phyloP scores from a whole-genome alignment of 495 filamentous ascomycete genomes.

The Bryoglossum gracile region DNA sequence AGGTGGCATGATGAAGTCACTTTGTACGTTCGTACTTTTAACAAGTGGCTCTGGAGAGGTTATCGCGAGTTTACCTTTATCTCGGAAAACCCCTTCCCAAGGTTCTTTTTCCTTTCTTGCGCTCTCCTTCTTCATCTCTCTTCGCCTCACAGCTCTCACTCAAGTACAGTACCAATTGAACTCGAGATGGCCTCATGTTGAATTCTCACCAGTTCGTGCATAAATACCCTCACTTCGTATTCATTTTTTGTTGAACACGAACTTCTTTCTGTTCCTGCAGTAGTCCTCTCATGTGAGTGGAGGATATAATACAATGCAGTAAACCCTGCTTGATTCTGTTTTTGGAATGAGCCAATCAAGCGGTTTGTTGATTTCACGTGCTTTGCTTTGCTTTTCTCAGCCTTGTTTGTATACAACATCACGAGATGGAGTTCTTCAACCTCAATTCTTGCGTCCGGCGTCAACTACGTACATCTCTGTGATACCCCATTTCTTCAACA shows the following conservation, averaged over 20 bases:
- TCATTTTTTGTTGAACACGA: slow-evolving; percentile 9
- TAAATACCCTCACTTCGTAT: not conserved
- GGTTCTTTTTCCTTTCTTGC: no score
- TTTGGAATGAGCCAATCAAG: not conserved
- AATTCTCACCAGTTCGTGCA: no score
- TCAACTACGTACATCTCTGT: not conserved
- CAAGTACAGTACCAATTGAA: no score
- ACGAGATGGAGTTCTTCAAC: not conserved
- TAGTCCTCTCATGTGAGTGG: not conserved
- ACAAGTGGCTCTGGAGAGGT: no score
- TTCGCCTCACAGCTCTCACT: no score
- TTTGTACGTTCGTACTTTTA: no score
- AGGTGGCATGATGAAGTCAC: no score
- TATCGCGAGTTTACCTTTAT: no score
- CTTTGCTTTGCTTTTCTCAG: no score
- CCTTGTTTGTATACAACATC: not conserved
- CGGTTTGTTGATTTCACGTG: not conserved
- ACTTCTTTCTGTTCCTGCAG: slow-evolving; percentile 6
- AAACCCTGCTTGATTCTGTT: not conserved
- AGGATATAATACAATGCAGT: no score
- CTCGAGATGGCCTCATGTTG: not conserved
- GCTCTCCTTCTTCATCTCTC: no score
- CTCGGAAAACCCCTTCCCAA: no score
- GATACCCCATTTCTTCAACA: not conserved
- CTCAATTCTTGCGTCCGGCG: not conserved